Base-by-base conservation (phyloP, 2,329 filamentous ascomycete genomes). In the Lasiodiplodia citricola region DNA sequence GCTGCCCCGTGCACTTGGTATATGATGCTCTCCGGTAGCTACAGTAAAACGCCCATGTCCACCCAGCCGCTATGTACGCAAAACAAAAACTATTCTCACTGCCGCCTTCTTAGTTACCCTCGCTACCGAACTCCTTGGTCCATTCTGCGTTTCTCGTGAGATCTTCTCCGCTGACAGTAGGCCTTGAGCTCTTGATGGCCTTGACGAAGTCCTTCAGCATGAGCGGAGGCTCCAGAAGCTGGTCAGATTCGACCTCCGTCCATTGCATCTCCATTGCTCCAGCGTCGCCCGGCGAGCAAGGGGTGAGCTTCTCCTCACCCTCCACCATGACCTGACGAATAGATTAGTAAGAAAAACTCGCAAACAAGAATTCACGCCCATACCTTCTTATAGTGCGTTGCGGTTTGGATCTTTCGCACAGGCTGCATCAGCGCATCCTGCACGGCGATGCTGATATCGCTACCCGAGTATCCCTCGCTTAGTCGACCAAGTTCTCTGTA, bases 371-470 rank as follows among this genome's bases (percentile, higher is more conserved):
- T 38, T n/a, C 6, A 21, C 2, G 23, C 6, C 73, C 78, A 63
- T 84, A 95, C 95, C 84, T 92, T 91, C 81, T 97, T 97, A 83
- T 98, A 99, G 83, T 99, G 96, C 66, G 96, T 99, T 21, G 96
- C 95, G 71, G 94, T 97, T 80, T 98, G 91, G 73, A 99, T 98
- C 82, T 97, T 96, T 71, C 96, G 88, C 70, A 99, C 92, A 1
- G 96, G 96, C 77, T 97, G 94, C 96, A 99, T 99, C 50, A 99
- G 84, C 0, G 96, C 96, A 78, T 96, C 92, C 80, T 99, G 96
- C 23, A 98, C 96, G 3, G 93, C 94, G 77, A 98, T 98, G 75
- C 87, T 89, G 74, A 99, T 98, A 88, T 99, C 96, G 71, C 92
- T 96, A 44, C 96, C 96, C 0, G 94, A 97, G 81, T 97, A 99